phyloP scores from a whole-genome alignment of 2,329 filamentous ascomycete genomes.

The Diaporthe amygdali region DNA sequence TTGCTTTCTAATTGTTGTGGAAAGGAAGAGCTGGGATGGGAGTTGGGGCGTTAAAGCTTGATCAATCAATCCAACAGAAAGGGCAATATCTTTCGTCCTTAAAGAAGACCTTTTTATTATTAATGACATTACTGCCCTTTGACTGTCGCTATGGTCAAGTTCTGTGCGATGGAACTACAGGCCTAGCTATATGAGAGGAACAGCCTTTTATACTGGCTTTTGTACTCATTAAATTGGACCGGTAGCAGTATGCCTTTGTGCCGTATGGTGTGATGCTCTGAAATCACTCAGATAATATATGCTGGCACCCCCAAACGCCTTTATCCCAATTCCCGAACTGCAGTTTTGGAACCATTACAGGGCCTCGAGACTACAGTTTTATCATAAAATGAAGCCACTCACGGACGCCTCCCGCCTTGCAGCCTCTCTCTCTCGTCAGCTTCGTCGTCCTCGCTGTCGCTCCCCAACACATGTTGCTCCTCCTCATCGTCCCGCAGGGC shows the following conservation, averaged over 20 bases:
- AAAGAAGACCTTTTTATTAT: background rate
- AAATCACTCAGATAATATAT: background rate
- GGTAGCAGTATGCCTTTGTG: background rate
- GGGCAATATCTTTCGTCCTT: background rate
- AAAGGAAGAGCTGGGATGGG: background rate
- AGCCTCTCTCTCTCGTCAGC: conserved; percentile 37
- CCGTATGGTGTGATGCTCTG: background rate
- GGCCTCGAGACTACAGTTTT: background rate
- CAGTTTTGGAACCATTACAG: background rate
- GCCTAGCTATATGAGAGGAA: background rate
- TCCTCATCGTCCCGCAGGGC: conserved; percentile 34
- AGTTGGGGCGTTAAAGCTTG: conserved; percentile 10
- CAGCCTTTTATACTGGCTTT: background rate
- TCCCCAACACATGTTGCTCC: conserved; percentile 56
- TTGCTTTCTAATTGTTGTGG: background rate
- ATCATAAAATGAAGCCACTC: background rate
- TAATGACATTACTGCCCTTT: background rate
- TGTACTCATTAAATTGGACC: background rate
- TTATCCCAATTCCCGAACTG: background rate
- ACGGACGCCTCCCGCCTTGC: conserved; percentile 27
- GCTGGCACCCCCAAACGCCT: background rate
- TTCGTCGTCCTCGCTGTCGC: conserved; percentile 49
- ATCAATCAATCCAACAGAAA: background rate
- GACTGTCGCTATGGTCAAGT: too few species aligned
- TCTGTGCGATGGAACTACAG: background rate